A percentile compares a stretch with the other conserved stretches of the same genome.
These are phyloP conservation scores for Spathaspora jeffriesii DNA, from an alignment of 1,139 yeast species.

Conservation along the genomic window DNA sequence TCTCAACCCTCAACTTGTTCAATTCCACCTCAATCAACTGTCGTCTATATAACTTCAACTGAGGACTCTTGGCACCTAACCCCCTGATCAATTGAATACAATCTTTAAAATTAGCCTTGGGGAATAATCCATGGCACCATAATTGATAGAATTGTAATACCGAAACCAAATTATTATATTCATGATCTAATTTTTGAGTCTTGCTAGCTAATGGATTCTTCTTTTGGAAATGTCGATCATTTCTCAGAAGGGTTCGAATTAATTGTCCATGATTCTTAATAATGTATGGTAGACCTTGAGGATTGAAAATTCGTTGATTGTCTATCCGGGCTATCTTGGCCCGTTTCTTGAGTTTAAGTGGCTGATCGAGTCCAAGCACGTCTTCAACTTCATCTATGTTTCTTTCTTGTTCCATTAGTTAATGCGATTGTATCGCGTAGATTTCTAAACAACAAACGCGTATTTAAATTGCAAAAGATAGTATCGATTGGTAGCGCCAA, in stretches of 20 bases:
- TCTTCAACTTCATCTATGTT: conserved; percentile 20
- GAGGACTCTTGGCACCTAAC: conserved; percentile 33
- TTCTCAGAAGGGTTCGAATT: conserved; percentile 23
- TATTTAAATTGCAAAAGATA: not conserved
- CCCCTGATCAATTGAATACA: conserved; percentile 40
- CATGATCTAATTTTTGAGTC: conserved; percentile 31
- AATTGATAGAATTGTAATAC: conserved; percentile 71
- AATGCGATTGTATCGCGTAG: not conserved
- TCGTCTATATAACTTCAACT: conserved; percentile 35
- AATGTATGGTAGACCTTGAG: conserved; percentile 50
- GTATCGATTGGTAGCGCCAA: no score
- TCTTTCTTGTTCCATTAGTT: not conserved
- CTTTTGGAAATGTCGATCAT: conserved; percentile 27
- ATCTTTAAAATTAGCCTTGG: conserved; percentile 76
- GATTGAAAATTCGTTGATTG: conserved; percentile 47
- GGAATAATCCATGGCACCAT: conserved; percentile 84
- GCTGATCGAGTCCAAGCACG: conserved; percentile 41
- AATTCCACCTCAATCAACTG: conserved; percentile 37
- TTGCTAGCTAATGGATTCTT: conserved; percentile 2
- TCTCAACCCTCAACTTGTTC: conserved; percentile 28
- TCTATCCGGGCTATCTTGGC: conserved; percentile 45
- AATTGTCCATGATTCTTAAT: conserved; percentile 40
- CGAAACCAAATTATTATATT: conserved; percentile 39
- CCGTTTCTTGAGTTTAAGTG: conserved; percentile 34
- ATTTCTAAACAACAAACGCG: not conserved